Conservation (phyloP, 768 basidiomycete species). For the Suillus plorans region DNA sequence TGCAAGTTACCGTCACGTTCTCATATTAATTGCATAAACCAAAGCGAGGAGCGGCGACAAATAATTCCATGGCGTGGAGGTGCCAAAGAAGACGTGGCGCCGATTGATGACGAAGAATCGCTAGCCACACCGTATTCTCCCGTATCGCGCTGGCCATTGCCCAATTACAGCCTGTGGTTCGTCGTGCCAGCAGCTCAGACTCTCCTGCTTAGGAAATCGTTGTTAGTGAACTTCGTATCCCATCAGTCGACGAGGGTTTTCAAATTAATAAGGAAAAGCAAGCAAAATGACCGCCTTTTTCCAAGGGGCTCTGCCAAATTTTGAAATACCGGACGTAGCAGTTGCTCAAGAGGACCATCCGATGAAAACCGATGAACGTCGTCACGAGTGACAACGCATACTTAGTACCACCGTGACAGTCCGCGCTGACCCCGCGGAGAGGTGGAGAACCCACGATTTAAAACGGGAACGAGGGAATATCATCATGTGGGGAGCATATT, state of each 20-base stretch:
- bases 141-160: neutral
- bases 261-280: neutral
- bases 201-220: neutral
- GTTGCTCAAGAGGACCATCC: neutral
- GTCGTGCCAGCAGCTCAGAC: neutral
- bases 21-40: neutral
- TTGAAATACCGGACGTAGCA: neutral
- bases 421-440: neutral
- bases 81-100: neutral
- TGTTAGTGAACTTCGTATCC: neutral
- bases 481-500: neutral
- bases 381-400: neutral
- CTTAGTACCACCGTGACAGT: too few relatives aligned
- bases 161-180: neutral
- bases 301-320: neutral
- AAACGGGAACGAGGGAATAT: conserved; percentile 19
- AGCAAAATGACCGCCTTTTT: neutral
- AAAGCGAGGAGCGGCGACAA: neutral
- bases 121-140: neutral
- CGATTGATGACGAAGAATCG: neutral
- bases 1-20: neutral
- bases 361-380: too few relatives aligned
- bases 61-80: neutral
- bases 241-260: neutral
- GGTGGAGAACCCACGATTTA: neutral